Conservation (phyloP, 352 stramenopile species). For the Thraustochytrium striatum region DNA sequence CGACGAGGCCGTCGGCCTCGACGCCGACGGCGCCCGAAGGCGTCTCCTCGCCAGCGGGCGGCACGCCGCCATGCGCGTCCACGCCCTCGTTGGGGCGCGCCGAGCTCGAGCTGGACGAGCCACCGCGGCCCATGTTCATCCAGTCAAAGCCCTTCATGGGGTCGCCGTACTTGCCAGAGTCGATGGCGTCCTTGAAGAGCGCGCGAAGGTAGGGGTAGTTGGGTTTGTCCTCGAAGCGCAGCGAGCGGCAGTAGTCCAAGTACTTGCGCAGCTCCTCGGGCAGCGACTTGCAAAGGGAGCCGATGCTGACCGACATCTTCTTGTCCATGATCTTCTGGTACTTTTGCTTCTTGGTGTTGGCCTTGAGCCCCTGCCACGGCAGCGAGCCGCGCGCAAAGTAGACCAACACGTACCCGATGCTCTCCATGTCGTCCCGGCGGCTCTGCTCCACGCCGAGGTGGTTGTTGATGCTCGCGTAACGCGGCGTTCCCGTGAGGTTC, state of each 20-base stretch:
- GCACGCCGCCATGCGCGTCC: neutral
- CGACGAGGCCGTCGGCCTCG: too few species aligned
- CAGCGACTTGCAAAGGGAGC: slow-evolving; percentile 58
- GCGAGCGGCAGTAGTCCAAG: slow-evolving; percentile 75
- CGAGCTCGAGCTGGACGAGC: neutral
- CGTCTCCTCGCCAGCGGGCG: neutral
- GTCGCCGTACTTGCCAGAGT: slow-evolving; percentile 52
- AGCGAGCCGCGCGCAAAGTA: slow-evolving; percentile 87
- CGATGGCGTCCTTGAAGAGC: slow-evolving; percentile 67
- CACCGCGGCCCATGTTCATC: slow-evolving; percentile 47
- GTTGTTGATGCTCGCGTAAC: slow-evolving; percentile 89
- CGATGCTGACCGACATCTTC: slow-evolving; percentile 71
- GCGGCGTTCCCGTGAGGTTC: slow-evolving; percentile 83
- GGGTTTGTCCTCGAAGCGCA: slow-evolving; percentile 89
- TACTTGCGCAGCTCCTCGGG: slow-evolving; percentile 61
- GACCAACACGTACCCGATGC: slow-evolving; percentile 85
- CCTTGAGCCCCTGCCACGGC: slow-evolving; percentile 89
- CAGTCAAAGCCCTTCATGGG: slow-evolving; percentile 53
- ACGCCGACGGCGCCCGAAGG: neutral
- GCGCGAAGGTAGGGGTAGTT: slow-evolving; percentile 84
- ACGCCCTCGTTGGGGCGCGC: neutral
- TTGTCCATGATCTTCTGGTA: slow-evolving; percentile 91
- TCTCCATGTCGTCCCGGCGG: slow-evolving; percentile 86
- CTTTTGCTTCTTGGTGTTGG: slow-evolving; percentile 93
- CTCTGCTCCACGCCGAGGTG: slow-evolving; percentile 90